Base-by-base conservation (phyloP, 2,329 filamentous ascomycete species). In the Rasamsonia emersonii region DNA sequence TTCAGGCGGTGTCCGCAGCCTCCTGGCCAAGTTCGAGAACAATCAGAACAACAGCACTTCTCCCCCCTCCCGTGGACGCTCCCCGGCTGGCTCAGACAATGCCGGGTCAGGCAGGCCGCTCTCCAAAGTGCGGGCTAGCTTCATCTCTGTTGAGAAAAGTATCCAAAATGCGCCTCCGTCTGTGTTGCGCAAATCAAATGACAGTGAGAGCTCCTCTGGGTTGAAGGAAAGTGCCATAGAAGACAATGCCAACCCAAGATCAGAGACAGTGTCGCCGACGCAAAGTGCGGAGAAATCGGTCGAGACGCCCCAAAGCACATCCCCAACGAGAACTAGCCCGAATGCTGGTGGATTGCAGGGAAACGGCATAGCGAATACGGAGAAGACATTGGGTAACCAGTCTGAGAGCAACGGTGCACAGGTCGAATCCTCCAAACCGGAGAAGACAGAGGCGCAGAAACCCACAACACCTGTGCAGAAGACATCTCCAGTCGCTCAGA, bases 1-100 rank as follows among this genome's bases (percentile, higher is more conserved):
- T 19, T 38, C 56, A 50, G 77, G 77, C 52, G 77, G 73, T 51
- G 79, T 84, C 51, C 79, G 71, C 63, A 83, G 82, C 62, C 74
- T 88, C 44, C 71, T 80, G 48, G 82, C 82, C 51, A 85, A 83
- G 71, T 86, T 86, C 56, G 82, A 88, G 67, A 75, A 77, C 54
- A 82, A 76, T 59, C 74, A 71, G 54, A 73, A 75, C 45, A 66
- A 67, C 40, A 75, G 43, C 27, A 47, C 68, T 36, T 79, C 73
- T 47, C 72, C 77, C 43, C 75, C 77, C 10, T 79, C 81, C 42
- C 70, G 81, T 64, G 82, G 81, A 39, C 71, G 81, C 56, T 81
- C 78, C 36, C 79, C 79, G 33, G 75, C 69, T 35, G 54, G 50
- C 16, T 61, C 61, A 20, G 58, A 59, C 43, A 55, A 55, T 43